Base-by-base conservation (phyloP, 2,329 filamentous ascomycete genomes). In the Fusarium solani-melongenae region DNA sequence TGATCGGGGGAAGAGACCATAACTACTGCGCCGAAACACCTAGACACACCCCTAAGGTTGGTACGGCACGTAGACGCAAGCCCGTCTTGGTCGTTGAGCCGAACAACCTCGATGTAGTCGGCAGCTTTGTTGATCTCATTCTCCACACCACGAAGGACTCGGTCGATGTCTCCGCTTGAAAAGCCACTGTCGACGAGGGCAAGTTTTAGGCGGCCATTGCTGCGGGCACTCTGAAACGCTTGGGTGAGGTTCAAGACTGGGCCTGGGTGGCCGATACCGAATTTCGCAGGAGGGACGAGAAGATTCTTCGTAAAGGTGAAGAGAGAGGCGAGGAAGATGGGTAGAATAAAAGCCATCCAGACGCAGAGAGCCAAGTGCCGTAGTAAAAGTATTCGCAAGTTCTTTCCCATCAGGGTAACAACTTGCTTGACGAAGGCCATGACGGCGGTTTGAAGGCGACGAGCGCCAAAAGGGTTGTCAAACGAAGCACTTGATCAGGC, bases 141-240 rank as follows among this genome's bases (percentile, higher is more conserved):
- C 4, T 89, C 87, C 20, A 97, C 81, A 3, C 83, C 80, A 70
- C 89, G 85, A 69, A 97, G 94, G 20, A 96, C 91, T 14, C 84
- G 84, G 64, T 93, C 90, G 61, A 97, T 95, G 62, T 92, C 87
- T 17, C 93, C 94, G 11, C 90, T 92, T 0, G 84, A 85, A 60
- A 89, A 83, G 11, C 92, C 93, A 82, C 90, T 94, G 80, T 97
- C 92, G 66, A 97, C 91, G 64, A 98, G 94, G 14, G 92, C 91
- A 15, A 98, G 85, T 59, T 89, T 94, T 74, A 93, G 83, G 71
- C 93, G 88, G 20, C 91, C 90, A 29, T 82, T 81, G 12, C 85
- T 85, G 17, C 83, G 83, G 3, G 91, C 89, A 29, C 84, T 83
- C 22, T 82, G 79, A 34, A 97, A 86, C 1, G 91, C 94, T 70